Base-by-base conservation (phyloP, 2,329 filamentous ascomycete species). In the Coniochaeta ligniaria region DNA sequence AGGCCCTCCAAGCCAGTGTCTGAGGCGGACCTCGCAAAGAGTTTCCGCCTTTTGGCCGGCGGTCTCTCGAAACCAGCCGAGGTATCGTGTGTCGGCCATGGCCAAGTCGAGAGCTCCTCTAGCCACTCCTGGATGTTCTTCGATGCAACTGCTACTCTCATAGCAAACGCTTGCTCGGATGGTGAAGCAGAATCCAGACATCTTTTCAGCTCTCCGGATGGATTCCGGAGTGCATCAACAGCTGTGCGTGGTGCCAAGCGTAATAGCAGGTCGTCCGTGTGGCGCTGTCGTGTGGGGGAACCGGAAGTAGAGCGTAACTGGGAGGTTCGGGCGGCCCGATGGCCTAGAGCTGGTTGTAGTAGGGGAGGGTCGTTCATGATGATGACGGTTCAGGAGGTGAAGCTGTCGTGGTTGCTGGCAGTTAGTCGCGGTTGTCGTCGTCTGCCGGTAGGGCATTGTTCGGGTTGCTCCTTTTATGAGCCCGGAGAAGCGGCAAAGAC, bases 111-210 rank as follows among this genome's bases (percentile, higher is more conserved):
- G 43, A 95, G 78, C 76, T 95, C 91, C n/a, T 84, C 78, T 28
- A 90, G 79, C 90, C 91, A 95, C 68, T 84, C 81, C 72, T 88
- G 82, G 63, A 95, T 84, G 64, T 83, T 86, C 67, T 88, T 84
- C 14, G 89, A 89, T 17, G 89, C 87, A 63, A 86, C 73, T 47
- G 90, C 90, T 50, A 89, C 87, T 63, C 85, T 83, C 67, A 88
- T 79, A 47, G 87, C 89, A 72, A 94, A 86, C 17, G 88, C 86
- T 67, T 88, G 84, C 73, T 94, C 89, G 26, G 83, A 75, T 3
- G 80, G 75, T 1, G 87, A 86, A 17, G 88, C 84, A 38, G 77
- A 78, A 62, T 86, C 82, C 61, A 92, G 81, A 69, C 86, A 89
- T 55, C 74, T 69, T 68, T 81, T 82, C 20, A 88, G 71, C 47